Conservation (phyloP, 495 filamentous ascomycete genomes). For the Aspergillus bertholletiae region DNA sequence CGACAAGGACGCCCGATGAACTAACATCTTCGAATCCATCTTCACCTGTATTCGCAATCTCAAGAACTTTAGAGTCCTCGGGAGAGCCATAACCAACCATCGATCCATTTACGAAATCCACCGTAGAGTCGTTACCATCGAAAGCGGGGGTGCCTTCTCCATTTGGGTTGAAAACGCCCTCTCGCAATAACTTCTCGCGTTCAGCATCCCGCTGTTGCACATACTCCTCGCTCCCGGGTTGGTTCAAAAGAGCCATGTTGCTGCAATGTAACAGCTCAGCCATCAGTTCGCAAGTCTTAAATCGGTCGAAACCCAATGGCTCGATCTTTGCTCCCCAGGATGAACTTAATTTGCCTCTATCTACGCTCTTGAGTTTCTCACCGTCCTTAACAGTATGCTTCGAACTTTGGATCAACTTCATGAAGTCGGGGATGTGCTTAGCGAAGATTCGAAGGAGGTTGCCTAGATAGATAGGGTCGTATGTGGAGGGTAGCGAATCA, state of each 20-base stretch:
- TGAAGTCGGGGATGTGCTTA: conserved; percentile 89
- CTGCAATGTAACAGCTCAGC: conserved; percentile 96
- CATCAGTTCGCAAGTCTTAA: conserved; percentile 99
- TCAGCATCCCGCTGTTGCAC: conserved; percentile 78
- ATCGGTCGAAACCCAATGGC: conserved; percentile 93
- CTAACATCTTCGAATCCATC: conserved; percentile 94
- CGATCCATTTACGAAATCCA: conserved; percentile 38
- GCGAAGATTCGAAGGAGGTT: conserved; percentile 90
- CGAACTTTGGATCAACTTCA: conserved; percentile 74
- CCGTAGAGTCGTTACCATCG: conserved; percentile 49
- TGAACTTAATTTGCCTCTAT: conserved; percentile 65
- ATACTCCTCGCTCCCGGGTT: conserved; percentile 84
- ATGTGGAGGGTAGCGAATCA: conserved; percentile 71
- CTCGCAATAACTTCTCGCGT: conserved; percentile 69
- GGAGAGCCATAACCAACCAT: conserved; percentile 34
- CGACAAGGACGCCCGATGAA: conserved; percentile 60
- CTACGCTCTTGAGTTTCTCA: conserved; percentile 55
- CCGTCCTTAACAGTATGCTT: conserved; percentile 58
- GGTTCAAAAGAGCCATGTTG: conserved; percentile 97
- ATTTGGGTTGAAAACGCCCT: conserved; percentile 50
- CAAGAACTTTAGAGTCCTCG: conserved; percentile 49
- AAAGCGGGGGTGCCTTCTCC: conserved; percentile 38
- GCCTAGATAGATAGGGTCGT: conserved; percentile 95
- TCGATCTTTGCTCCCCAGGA: conserved; percentile 91
- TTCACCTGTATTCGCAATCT: conserved; percentile 74